These are phyloP conservation scores for Alternaria infectoria DNA, from an alignment of 2,329 filamentous ascomycete species.

Conservation along the genomic window DNA sequence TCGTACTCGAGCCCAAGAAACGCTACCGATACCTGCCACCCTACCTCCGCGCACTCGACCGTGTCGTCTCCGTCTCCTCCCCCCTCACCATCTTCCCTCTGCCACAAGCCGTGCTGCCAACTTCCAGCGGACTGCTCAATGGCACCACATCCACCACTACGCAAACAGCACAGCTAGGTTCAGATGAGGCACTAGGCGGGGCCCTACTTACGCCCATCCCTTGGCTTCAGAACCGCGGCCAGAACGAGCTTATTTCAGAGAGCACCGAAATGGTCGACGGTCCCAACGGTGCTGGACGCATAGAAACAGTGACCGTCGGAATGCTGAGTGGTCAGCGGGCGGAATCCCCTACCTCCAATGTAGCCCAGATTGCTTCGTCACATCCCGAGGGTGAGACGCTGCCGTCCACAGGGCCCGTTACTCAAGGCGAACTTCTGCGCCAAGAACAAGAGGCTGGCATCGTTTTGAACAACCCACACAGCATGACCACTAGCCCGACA, in stretches of 20 bases:
- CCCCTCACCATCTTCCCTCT: conserved; percentile 82
- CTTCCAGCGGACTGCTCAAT: conserved; percentile 63
- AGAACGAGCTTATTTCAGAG: conserved; percentile 71
- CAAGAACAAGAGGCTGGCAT: conserved; percentile 85
- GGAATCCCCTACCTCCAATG: conserved; percentile 10
- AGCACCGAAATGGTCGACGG: conserved; percentile 82
- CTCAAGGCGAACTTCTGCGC: conserved; percentile 83
- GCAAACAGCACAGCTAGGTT: conserved; percentile 63
- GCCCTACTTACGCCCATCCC: conserved; percentile 92
- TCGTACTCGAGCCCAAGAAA: conserved; percentile 74
- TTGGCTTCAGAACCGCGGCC: conserved; percentile 68
- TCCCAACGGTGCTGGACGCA: conserved; percentile 76
- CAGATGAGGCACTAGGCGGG: conserved; percentile 87
- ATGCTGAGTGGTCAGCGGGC: conserved; percentile 47
- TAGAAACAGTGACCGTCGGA: conserved; percentile 82
- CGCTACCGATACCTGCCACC: conserved; percentile 84
- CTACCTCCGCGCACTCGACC: conserved; percentile 89
- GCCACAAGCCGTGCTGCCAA: conserved; percentile 64
- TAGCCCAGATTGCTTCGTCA: conserved; percentile 40
- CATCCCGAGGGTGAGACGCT: conserved; percentile 46
- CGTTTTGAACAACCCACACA: conserved; percentile 62
- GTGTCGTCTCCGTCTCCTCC: conserved; percentile 88
- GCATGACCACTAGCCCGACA: conserved; percentile 32
- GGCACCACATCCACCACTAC: conserved; percentile 59
- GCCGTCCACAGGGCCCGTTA: conserved; percentile 52